These are phyloP conservation scores for Aspergillus nidulans DNA, from an alignment of 495 filamentous ascomycete genomes.

Conservation along the genomic window DNA sequence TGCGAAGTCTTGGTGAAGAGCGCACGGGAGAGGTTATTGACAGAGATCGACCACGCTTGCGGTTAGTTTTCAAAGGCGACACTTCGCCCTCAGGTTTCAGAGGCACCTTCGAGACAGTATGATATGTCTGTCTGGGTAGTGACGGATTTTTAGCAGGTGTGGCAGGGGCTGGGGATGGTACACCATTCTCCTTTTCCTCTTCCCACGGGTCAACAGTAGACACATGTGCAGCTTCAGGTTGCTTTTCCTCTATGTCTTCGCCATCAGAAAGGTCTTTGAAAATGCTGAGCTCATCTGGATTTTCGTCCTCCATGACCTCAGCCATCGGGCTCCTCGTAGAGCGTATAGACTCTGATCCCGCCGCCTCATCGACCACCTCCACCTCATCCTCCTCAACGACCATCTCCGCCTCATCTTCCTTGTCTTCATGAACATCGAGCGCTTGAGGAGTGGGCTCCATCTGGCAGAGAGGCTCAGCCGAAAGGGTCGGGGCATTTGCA, in stretches of 20 bases:
- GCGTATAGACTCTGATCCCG: neutral
- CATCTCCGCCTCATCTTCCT: neutral
- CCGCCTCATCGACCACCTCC: neutral
- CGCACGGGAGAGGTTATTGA: slow-evolving; percentile 35
- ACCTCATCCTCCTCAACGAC: neutral
- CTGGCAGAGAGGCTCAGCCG: neutral
- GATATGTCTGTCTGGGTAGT: slow-evolving; percentile 44
- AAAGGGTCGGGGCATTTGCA: neutral
- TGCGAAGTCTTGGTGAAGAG: slow-evolving; percentile 28
- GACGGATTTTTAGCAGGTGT: slow-evolving; percentile 29
- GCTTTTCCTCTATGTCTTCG: neutral
- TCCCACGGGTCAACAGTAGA: slow-evolving; percentile 5
- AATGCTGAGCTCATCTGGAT: neutral
- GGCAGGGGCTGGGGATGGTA: slow-evolving; percentile 23
- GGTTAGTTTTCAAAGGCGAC: slow-evolving; percentile 52
- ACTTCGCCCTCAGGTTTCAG: slow-evolving; percentile 64
- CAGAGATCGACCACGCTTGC: slow-evolving; percentile 50
- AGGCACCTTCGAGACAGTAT: slow-evolving; percentile 74
- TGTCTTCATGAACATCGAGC: slow-evolving; percentile 13
- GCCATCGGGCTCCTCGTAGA: slow-evolving; percentile 12
- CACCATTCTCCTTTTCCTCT: slow-evolving; percentile 34
- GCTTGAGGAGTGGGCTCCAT: neutral
- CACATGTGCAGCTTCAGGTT: neutral
- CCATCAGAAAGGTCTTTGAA: neutral
- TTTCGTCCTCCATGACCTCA: slow-evolving; percentile 10